Percentiles rank a stretch among this genome's conserved stretches.
phyloP scores from a whole-genome alignment of 2,329 filamentous ascomycete species.

The Clarireedia monteithiana region DNA sequence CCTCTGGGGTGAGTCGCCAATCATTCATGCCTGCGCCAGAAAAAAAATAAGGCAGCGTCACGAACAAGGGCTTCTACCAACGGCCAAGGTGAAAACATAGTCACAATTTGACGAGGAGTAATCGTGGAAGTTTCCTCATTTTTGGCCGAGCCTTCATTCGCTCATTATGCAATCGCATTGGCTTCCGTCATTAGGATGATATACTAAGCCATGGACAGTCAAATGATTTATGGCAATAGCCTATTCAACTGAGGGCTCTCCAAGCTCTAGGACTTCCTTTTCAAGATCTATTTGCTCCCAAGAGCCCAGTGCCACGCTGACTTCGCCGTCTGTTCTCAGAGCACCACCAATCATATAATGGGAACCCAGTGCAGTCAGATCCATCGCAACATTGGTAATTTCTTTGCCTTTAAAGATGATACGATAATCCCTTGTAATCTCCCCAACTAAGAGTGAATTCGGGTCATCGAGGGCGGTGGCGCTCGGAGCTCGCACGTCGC shows the following conservation, averaged over 20 bases:
- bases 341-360: slow-evolving; percentile 27
- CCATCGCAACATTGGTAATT: slow-evolving; percentile 25
- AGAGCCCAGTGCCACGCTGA: slow-evolving; percentile 8
- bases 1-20: no score
- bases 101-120: no score
- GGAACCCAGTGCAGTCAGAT: slow-evolving; percentile 22
- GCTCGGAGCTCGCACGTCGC: slow-evolving; percentile 37
- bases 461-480: slow-evolving; percentile 8
- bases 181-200: background rate
- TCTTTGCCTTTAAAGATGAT: slow-evolving; percentile 21
- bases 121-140: no score
- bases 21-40: no score
- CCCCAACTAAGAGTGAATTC: slow-evolving; percentile 18
- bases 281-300: slow-evolving; percentile 22
- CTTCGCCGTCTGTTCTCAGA: slow-evolving; percentile 10
- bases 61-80: no score
- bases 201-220: background rate
- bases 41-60: no score
- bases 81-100: no score
- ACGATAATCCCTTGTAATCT: slow-evolving; percentile 14
- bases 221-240: background rate
- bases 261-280: slow-evolving; percentile 20
- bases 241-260: slow-evolving; percentile 8
- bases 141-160: no score
- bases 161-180: background rate